Evolutionary conservation across 148 eudicot species (phyloP), one percentile per base, ranked within the genome.

Genomic region (Fagopyrum esculentum): DNA sequence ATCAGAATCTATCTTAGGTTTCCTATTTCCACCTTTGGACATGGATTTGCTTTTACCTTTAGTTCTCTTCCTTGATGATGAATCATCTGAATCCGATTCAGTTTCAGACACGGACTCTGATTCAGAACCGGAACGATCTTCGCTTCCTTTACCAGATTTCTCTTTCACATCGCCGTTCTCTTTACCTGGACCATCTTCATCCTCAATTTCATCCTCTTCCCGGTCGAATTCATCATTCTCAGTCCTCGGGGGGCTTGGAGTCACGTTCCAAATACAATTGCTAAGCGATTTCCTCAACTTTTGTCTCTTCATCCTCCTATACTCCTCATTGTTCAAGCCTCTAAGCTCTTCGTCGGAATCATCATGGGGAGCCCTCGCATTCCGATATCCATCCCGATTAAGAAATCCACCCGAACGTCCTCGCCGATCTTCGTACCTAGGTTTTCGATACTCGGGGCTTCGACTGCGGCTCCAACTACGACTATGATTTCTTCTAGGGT

Each of bases 301-400:
- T 85, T 87, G 97, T 49, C 99, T 85, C 74, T 90, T 95, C 3
- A 89, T 49, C 78, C 97, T 83, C 61, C 99, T 74, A 64, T 89
- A 84, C 76, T 92, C 99, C 63, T 89, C 94, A 43, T 56, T 89
- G 51, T 59, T 64, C 84, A 90, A 61, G 12, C 92, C 96, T 80
- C 81, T 83, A 72, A 92, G 73, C 55, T 95, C 99, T 44, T 92
- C 97, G 56, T 95, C 99, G 1, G 92, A 86, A 54, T 95, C 97
- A 15, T 83, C 80, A 10, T 81, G 91, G 19, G 76, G 81, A n/a
- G 72, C 77, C 61, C 84, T 78, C 22, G 83, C 83, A 59, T 86
- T 86, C 47, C 79, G 73, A 49, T 76, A 76, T 29, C 60, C 72
- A 84, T 81, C 87, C 2, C 90, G 87, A 69, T 89, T 87, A 0